Conservation (phyloP, 805 yeast genomes). For the Monosporozyma unispora region DNA sequence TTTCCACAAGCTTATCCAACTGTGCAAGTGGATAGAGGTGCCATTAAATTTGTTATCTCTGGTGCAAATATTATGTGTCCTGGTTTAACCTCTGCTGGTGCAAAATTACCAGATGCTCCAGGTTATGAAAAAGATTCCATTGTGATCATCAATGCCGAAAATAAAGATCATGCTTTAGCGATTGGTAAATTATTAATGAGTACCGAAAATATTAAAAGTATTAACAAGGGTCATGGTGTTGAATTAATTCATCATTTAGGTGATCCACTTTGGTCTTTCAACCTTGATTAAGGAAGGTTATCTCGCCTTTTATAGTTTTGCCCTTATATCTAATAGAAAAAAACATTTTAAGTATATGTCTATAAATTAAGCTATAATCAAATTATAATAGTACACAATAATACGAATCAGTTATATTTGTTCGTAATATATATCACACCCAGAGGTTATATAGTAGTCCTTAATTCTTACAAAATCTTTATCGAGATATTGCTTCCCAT, state of each 20-base stretch:
- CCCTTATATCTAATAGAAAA: background rate
- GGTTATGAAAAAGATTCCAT: constrained; percentile 48
- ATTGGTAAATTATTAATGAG: constrained; percentile 83
- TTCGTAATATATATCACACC: background rate
- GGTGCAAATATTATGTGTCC: constrained; percentile 98
- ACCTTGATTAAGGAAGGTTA: constrained; percentile 32
- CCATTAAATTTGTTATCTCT: constrained; percentile 87
- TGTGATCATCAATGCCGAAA: constrained; percentile 83
- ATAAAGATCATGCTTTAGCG: constrained; percentile 84
- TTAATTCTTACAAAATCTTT: constrained; percentile 17
- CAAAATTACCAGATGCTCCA: constrained; percentile 66
- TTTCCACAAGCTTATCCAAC: constrained; percentile 77
- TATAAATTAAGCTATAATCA: constrained; percentile 7
- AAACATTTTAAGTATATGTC: background rate
- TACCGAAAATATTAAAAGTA: constrained; percentile 74
- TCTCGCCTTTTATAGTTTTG: background rate
- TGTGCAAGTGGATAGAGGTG: constrained; percentile 91
- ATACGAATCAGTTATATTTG: background rate
- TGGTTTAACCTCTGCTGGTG: constrained; percentile 82
- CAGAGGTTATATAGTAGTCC: constrained; percentile 8
- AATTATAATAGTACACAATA: background rate
- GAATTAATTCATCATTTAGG: constrained; percentile 78
- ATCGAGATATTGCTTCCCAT: constrained; percentile 7
- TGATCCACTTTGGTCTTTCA: constrained; percentile 75
- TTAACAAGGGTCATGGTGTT: constrained; percentile 84